Evolutionary conservation across 179 eudicot genomes (phyloP).

Genomic region (Monotropa hypopitys): DNA sequence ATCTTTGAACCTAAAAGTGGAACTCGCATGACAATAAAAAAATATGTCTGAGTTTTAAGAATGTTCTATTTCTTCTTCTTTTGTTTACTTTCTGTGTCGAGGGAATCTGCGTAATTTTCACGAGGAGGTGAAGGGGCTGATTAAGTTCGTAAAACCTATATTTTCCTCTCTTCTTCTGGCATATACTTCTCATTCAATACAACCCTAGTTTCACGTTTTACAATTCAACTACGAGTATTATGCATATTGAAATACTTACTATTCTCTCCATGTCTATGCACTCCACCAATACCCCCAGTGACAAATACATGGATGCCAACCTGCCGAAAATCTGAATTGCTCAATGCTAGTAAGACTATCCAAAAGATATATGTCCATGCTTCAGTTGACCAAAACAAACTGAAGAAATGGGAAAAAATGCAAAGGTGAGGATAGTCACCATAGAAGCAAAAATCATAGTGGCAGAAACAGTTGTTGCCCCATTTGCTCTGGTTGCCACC

Average conservation of each 20-base stretch:
- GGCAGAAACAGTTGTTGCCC: conserved; percentile 97
- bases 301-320: conserved; percentile 88
- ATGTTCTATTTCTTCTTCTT: background rate
- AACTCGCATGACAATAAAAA: background rate
- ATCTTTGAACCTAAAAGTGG: background rate
- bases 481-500: conserved; percentile 76
- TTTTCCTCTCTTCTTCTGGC: background rate
- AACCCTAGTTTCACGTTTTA: background rate
- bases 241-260: conserved; percentile 28
- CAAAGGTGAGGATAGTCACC: conserved; percentile 29
- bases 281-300: conserved; percentile 98
- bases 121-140: background rate
- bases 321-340: conserved; percentile 27
- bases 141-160: background rate
- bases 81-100: too few species aligned
- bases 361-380: background rate
- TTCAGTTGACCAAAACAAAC: background rate
- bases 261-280: conserved; percentile 82
- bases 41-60: background rate
- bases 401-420: background rate
- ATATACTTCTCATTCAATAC: background rate
- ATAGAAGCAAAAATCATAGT: conserved; percentile 84
- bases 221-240: background rate
- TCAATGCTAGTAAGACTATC: background rate
- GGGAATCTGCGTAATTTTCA: too few species aligned